phyloP scores from a whole-genome alignment of 306 rosid genomes.

The Aeschynomene evenia region DNA sequence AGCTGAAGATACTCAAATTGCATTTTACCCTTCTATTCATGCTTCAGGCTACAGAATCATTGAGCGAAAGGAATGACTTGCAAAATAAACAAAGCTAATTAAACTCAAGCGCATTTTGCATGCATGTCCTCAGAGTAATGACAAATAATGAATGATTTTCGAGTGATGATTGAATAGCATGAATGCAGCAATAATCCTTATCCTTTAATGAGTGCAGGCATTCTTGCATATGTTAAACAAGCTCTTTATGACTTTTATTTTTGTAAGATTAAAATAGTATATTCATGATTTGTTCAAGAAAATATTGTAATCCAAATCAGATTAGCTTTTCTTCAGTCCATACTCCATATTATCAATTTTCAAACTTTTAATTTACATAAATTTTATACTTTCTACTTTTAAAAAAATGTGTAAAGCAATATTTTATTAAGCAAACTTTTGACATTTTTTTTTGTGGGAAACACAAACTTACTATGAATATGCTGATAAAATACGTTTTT shows the following conservation, averaged over 20 bases:
- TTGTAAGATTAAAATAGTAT: not conserved
- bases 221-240: too few species aligned
- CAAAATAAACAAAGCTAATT: not conserved
- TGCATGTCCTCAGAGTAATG: not conserved
- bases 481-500: not conserved
- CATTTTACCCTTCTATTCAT: conserved; percentile 42
- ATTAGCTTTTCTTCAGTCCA: not conserved
- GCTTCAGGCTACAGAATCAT: not conserved
- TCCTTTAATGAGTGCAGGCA: too few species aligned
- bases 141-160: not conserved
- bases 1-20: conserved; percentile 54
- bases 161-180: not conserved
- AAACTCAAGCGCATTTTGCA: conserved; percentile 20
- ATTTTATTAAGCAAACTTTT: too few species aligned
- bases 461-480: not conserved
- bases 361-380: too few species aligned
- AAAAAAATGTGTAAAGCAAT: too few species aligned
- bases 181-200: too few species aligned
- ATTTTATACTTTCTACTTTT: too few species aligned
- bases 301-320: not conserved
- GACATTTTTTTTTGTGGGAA: not conserved
- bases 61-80: not conserved
- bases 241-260: too few species aligned
- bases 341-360: too few species aligned
- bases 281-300: not conserved